These are phyloP conservation scores for Tetraselmis striata DNA, from an alignment of 139 green algal genomes.

Conservation along the genomic window DNA sequence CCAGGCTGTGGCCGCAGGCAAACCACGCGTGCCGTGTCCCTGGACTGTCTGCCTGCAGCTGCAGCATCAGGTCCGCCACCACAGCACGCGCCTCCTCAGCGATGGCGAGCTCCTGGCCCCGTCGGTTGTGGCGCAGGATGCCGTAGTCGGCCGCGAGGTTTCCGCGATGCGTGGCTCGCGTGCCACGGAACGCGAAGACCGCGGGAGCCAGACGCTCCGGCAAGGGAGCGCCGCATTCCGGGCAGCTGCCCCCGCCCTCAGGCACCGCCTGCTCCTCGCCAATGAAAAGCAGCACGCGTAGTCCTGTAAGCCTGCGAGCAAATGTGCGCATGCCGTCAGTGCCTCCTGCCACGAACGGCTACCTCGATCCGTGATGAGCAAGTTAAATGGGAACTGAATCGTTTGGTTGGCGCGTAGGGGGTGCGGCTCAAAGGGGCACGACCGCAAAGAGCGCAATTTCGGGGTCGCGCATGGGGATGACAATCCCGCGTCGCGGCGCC, in stretches of 20 bases:
- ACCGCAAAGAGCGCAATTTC: no score
- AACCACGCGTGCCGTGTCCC: neutral
- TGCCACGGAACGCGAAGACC: neutral
- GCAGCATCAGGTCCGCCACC: neutral
- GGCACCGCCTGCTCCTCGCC: neutral
- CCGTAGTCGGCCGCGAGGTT: neutral
- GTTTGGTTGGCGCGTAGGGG: no score
- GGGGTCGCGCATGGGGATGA: no score
- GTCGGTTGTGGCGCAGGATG: neutral
- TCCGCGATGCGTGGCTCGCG: neutral
- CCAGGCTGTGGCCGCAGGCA: neutral
- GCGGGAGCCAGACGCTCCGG: neutral
- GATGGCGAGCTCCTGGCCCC: neutral
- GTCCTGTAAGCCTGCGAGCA: neutral
- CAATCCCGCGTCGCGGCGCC: no score
- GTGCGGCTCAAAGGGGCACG: no score
- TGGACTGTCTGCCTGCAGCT: neutral
- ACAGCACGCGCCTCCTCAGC: neutral
- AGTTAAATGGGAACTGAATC: no score
- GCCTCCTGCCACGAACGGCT: no score
- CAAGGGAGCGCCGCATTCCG: neutral
- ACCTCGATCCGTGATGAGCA: no score
- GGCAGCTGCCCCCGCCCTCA: neutral
- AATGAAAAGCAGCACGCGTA: neutral
- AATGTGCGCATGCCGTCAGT: no score